A percentile compares a stretch with the other conserved stretches of the same genome.
Conservation (phyloP, 352 stramenopile genomes). For the Blastocystis sp. region DNA sequence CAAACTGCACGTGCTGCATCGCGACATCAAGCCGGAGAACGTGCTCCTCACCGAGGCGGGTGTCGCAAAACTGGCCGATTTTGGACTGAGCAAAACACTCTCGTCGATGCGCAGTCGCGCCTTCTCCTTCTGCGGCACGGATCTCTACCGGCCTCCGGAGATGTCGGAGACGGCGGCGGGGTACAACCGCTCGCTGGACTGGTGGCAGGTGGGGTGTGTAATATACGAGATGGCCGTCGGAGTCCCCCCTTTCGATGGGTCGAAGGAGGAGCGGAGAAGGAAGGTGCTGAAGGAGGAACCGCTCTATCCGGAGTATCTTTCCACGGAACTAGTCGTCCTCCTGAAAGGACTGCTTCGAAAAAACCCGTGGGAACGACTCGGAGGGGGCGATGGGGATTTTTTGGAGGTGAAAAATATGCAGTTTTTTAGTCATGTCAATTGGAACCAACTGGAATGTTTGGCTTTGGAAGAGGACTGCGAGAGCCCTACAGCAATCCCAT, state of each 20-base stretch:
- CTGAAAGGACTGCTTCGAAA: slow-evolving; percentile 52
- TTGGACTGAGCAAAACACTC: slow-evolving; percentile 55
- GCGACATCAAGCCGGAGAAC: slow-evolving; percentile 62
- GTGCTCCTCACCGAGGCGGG: background rate
- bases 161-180: background rate
- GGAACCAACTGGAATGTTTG: background rate
- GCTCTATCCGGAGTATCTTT: background rate
- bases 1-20: slow-evolving; percentile 25
- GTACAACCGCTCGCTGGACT: slow-evolving; percentile 47
- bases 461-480: background rate
- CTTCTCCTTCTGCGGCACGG: slow-evolving; percentile 58
- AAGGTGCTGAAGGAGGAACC: slow-evolving; percentile 28
- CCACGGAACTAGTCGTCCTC: slow-evolving; percentile 4
- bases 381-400: slow-evolving; percentile 26
- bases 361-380: slow-evolving; percentile 15
- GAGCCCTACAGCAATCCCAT: background rate
- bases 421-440: slow-evolving; percentile 26
- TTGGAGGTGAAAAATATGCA: slow-evolving; percentile 18
- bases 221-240: slow-evolving; percentile 51
- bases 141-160: slow-evolving; percentile 57
- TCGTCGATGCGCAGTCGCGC: slow-evolving; percentile 16
- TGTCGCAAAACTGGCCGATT: slow-evolving; percentile 53
- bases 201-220: slow-evolving; percentile 57
- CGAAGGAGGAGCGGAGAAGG: background rate
- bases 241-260: background rate